These are phyloP conservation scores for Quercus phellos DNA, from an alignment of 331 rosid species.

Conservation along the genomic window DNA sequence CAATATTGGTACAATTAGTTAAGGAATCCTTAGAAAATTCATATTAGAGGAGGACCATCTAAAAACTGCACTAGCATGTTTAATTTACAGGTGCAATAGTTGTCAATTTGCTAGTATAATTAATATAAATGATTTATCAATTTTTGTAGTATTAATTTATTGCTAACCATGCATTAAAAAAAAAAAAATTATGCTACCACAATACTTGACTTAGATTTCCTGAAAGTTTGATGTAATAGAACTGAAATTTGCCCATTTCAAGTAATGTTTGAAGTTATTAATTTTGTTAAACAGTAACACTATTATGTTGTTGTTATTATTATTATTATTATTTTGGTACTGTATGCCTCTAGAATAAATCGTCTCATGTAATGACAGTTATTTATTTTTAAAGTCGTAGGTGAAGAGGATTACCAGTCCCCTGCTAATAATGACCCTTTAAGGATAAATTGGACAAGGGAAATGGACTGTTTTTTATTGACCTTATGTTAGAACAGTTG, in stretches of 20 bases:
- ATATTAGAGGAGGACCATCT: background rate
- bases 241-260: background rate
- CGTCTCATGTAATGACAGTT: background rate
- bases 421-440: slow-evolving; percentile 16
- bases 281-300: background rate
- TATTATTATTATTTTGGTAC: too few species aligned
- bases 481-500: slow-evolving; percentile 33
- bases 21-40: too few species aligned
- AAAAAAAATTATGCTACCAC: too few species aligned
- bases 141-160: too few species aligned
- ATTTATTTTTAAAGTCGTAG: slow-evolving; percentile 19
- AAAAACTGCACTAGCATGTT: background rate
- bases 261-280: background rate
- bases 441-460: slow-evolving; percentile 34
- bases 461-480: slow-evolving; percentile 32
- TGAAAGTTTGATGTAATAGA: background rate
- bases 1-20: background rate
- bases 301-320: too few species aligned
- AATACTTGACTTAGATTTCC: background rate
- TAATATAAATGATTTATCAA: background rate
- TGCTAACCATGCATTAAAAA: too few species aligned
- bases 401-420: slow-evolving; percentile 29
- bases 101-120: background rate
- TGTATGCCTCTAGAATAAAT: background rate
- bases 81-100: background rate